These are phyloP conservation scores for Castanopsis chinensis DNA, from an alignment of 306 rosid genomes.

Conservation along the genomic window DNA sequence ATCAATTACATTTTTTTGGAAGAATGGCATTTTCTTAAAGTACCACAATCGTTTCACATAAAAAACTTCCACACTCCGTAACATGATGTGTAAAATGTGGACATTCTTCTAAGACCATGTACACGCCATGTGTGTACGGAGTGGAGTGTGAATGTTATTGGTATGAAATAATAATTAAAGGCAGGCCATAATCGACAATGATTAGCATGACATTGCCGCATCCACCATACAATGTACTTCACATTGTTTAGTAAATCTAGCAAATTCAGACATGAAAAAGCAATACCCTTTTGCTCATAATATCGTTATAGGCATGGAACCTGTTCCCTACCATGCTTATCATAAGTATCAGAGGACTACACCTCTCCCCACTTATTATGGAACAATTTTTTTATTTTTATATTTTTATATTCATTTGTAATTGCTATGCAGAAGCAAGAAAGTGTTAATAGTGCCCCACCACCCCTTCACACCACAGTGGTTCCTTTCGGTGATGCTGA, in stretches of 20 bases:
- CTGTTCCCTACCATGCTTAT: background rate
- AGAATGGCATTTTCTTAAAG: background rate
- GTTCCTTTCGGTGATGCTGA: slow-evolving; percentile 70
- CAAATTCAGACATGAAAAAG: background rate
- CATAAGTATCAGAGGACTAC: background rate
- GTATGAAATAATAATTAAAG: background rate
- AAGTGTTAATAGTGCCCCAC: slow-evolving; percentile 27
- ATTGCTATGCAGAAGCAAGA: slow-evolving; percentile 16
- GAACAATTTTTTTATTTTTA: background rate
- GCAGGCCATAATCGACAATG: background rate
- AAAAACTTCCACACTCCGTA: too few relatives aligned
- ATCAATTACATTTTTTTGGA: background rate
- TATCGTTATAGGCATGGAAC: background rate
- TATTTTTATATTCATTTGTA: background rate
- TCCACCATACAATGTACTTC: background rate
- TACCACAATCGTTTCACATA: too few relatives aligned
- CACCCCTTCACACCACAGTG: slow-evolving; percentile 3
- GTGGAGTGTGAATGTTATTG: too few relatives aligned
- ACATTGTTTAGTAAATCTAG: background rate
- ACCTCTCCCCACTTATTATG: background rate
- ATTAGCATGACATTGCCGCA: background rate
- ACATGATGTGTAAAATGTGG: too few relatives aligned
- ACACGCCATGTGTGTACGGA: too few relatives aligned
- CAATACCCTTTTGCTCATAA: background rate
- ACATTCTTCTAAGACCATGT: too few relatives aligned